Evolutionary conservation across 371 early-diverging fungal genomes (phyloP), one percentile per base, ranked within the genome.

Genomic region (Circinella minor): DNA sequence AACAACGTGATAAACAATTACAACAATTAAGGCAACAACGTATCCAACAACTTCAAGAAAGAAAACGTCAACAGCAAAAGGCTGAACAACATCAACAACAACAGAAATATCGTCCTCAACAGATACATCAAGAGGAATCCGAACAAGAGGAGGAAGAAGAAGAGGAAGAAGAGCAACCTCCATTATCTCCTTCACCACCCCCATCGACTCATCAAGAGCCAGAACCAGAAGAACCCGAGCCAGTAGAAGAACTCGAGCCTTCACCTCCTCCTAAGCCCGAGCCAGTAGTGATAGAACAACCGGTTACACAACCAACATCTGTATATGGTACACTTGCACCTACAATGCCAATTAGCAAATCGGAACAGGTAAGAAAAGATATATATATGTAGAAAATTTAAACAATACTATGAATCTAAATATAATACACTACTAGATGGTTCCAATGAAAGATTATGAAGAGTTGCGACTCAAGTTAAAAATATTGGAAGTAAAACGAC

Each of bases 401-500:
- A 43, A 43, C 3, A 43, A 9, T 43, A 43, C 1, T 43, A 3
- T 43, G 11, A 11, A 6, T 43, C 43, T 43, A 43, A 37, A 57
- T 34, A 7, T 2, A 51, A 51, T n/a, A n/a, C 15, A 51, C 7
- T 66, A 49, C 51, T 81, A 82, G 74, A 82, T 75, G 43, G 84
- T 93, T 4, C 77, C 91, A 1, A 37, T 88, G 57, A 90, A 89
- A 74, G 93, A 95, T 54, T 86, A 89, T 64, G 95, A 96, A 62
- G 97, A 96, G 66, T 78, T 96, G 61, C 88, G 91, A n/a, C 80
- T 92, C 55, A 93, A 93, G 75, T 82, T 95, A 39, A 88, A 87
- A 61, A 86, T 92, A 49, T 77, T 96, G 46, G 96, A 97, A 78
- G 76, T 78, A 37, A 93, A 94, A 77, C 91, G 96, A 9, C 83